Base-by-base conservation (phyloP, 1,139 yeast genomes). In the Taphrina communis region DNA sequence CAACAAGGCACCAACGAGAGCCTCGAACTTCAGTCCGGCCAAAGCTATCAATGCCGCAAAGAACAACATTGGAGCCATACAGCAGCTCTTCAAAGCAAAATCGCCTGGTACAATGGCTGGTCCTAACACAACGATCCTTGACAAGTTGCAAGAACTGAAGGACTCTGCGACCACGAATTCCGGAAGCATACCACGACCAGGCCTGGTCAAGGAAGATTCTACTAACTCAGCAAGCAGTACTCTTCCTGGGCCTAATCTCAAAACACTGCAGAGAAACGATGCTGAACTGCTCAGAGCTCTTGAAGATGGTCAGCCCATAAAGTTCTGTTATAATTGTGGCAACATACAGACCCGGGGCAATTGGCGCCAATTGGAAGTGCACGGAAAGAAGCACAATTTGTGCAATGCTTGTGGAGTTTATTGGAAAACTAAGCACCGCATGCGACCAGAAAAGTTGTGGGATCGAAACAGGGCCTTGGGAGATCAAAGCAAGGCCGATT, bases 351-450 rank as follows among this genome's bases (percentile, higher is more conserved):
- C 67, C 14, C 60, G 61, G 4, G 67, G 67, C 6, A 53, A 53
- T 46, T 63, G 67, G 67, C 53, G 67, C 14, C 52, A 44, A 17
- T 19, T 63, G 11, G 46, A 41, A 19, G 67, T 63, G 38, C 39
- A 55, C 35, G 67, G 52, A 1, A 31, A 63, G 44, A 46, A 41
- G 12, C 41, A 53, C 38, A 63, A 46, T 19, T 19, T 78, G 39
- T 79, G 81, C 73, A 79, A 79, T 68, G 78, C 81, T 1, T 79
- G 81, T 70, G 81, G 81, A 2, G 73, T 79, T n/a, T 79, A 77
- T 74, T 75, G 72, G 69, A 71, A 72, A 42, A 70, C 75, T 35
- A 77, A 78, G 72, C 72, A 73, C 51, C 70, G 70, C 31, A 75
- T 77, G 78, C 72, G 81, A 35, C 81, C 81, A 3, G 69, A 70